Base-by-base conservation (phyloP, 163 green algal genomes). In the Scenedesmus sp. region DNA sequence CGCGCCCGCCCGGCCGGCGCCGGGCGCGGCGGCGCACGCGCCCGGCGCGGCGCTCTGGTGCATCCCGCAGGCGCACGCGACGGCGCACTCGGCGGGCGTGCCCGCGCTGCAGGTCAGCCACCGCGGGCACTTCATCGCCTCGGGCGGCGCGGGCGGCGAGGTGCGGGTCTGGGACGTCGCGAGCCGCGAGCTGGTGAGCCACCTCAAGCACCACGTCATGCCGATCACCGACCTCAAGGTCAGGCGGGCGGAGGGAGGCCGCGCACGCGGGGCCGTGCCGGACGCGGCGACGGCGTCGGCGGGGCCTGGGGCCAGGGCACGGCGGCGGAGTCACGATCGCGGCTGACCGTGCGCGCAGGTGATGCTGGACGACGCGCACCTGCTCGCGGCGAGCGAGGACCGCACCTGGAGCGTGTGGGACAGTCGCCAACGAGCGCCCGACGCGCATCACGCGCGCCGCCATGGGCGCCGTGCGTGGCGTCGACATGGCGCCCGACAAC, bases 121-220 rank as follows among this genome's bases (percentile, higher is more conserved):
- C 74, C 85, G 85, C 26, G 72, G 73, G 33, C 18, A 51, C n/a
- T 85, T 89, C 48, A 53, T 91, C 7, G 47, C 84, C 10, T 84
- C 63, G 20, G 84, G 87, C 33, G 84, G 84, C 47, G 53, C 67
- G 20, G 84, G 82, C 29, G 87, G 84, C 39, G 84, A 89, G 79
- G 36, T 89, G 29, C 80, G 87, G 4, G 69, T 81, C 20, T 91
- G 87, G 77, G 67, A 84, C 36, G 60, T 73, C 14, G 48, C 62
- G 10, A 81, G 74, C 74, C 50, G 48, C 26, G 74, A 81, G 50
- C 63, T 81, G 48, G 74, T 74, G 4, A 26, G 15, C 3, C 74
- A 81, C 60, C 48, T 81, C 33, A 81, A 81, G 33, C 74, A 75
- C 39, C 74, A 81, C 42, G 22, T 10, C 4, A 42, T 60, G 62